Percentiles rank a stretch among this genome's conserved stretches.
phyloP scores from a whole-genome alignment of 2,329 filamentous ascomycete genomes.

The Ceratocystiopsis brevicomis region DNA sequence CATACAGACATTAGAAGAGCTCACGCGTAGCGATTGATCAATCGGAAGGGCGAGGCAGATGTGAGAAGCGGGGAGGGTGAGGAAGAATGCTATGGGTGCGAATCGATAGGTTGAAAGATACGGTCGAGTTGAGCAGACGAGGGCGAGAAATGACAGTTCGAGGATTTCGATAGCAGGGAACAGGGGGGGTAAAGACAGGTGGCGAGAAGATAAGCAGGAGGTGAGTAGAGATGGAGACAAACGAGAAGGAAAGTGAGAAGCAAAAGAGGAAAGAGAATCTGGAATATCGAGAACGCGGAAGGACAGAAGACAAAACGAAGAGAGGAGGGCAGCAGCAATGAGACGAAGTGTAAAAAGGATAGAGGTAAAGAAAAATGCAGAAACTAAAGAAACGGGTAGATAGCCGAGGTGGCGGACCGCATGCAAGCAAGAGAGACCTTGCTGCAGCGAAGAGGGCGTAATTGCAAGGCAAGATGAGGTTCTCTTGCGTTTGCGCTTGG shows the following conservation, averaged over 20 bases:
- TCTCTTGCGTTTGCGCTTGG: slow-evolving; percentile 7
- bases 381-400: not conserved
- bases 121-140: no score
- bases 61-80: no score
- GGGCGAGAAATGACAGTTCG: no score
- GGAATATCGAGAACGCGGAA: not conserved
- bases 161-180: no score
- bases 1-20: no score
- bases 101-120: no score
- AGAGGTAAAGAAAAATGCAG: not conserved
- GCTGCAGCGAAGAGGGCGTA: slow-evolving; percentile 5
- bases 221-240: not conserved
- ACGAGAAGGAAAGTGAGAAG: not conserved
- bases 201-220: not conserved
- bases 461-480: slow-evolving; percentile 5
- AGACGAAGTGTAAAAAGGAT: not conserved
- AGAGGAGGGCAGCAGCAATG: not conserved
- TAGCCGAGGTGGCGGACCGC: not conserved
- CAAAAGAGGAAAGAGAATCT: not conserved
- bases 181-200: no score
- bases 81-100: no score
- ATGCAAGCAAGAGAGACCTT: slow-evolving; percentile 8
- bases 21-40: no score
- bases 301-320: not conserved
- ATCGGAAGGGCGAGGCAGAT: no score